phyloP scores from a whole-genome alignment of 768 basidiomycete species.

The Myochromella boudieri region DNA sequence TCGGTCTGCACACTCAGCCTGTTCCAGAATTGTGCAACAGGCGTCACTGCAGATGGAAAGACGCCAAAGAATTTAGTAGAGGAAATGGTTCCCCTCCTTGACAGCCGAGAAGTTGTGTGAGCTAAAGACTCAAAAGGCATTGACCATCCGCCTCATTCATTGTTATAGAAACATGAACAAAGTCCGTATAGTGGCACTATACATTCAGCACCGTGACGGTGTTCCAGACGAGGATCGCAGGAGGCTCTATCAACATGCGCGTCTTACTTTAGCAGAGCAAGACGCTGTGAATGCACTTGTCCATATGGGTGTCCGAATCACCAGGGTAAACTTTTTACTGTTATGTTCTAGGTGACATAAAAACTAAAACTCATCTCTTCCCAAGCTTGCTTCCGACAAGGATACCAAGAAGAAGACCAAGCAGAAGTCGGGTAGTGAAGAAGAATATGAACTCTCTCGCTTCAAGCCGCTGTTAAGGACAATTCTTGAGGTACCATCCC shows the following conservation, averaged over 20 bases:
- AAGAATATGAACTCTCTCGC: slow-evolving; percentile 95
- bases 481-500: slow-evolving; percentile 80
- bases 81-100: slow-evolving; percentile 97
- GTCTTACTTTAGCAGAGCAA: slow-evolving; percentile 83
- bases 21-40: slow-evolving; percentile 89
- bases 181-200: slow-evolving; percentile 93
- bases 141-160: slow-evolving; percentile 4
- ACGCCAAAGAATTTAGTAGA: slow-evolving; percentile 93
- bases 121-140: slow-evolving; percentile 20
- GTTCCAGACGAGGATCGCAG: slow-evolving; percentile 98
- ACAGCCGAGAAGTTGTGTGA: slow-evolving; percentile 82
- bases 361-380: background rate
- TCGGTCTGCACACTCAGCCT: no score
- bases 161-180: slow-evolving; percentile 77
- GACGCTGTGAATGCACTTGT: slow-evolving; percentile 89
- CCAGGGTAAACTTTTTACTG: slow-evolving; percentile 54
- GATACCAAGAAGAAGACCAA: slow-evolving; percentile 82
- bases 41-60: slow-evolving; percentile 88
- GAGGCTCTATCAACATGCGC: slow-evolving; percentile 92
- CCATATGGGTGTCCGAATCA: slow-evolving; percentile 80
- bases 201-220: slow-evolving; percentile 92
- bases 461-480: slow-evolving; percentile 83
- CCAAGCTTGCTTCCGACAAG: slow-evolving; percentile 70
- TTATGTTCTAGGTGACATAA: background rate
- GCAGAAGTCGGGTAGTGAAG: slow-evolving; percentile 73